Evolutionary conservation across 768 basidiomycete species (phyloP).

Genomic region (Boletus reticulatus): DNA sequence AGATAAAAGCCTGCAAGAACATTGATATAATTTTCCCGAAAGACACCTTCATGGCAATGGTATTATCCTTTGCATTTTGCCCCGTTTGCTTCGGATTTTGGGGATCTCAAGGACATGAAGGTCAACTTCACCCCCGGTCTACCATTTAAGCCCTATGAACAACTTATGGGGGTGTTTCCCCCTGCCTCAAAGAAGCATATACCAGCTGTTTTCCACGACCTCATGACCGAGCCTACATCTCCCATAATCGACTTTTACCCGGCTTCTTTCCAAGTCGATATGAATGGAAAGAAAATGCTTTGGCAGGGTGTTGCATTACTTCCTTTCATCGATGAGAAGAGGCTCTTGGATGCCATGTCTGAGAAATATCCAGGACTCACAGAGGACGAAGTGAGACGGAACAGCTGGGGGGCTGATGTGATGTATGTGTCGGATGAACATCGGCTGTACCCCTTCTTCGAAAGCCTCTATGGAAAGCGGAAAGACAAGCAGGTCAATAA

Average conservation of each 20-base stretch:
- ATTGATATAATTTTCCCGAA: slow-evolving; percentile 19
- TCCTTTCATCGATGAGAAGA: slow-evolving; percentile 89
- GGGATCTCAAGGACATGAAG: slow-evolving; percentile 72
- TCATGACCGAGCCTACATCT: slow-evolving; percentile 86
- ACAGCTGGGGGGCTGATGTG: slow-evolving; percentile 79
- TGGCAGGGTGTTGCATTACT: slow-evolving; percentile 98
- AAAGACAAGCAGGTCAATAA: slow-evolving; percentile 67
- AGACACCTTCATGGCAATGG: slow-evolving; percentile 98
- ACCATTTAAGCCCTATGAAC: slow-evolving; percentile 97
- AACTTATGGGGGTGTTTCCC: slow-evolving; percentile 98
- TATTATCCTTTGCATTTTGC: slow-evolving; percentile 99
- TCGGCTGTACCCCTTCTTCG: slow-evolving; percentile 83
- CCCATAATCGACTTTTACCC: slow-evolving; percentile 98
- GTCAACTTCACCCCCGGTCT: slow-evolving; percentile 76
- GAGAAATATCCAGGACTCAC: slow-evolving; percentile 60
- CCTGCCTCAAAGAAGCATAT: slow-evolving; percentile 85
- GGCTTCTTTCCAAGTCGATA: slow-evolving; percentile 88
- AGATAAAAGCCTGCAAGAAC: neutral
- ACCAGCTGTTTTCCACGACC: slow-evolving; percentile 75
- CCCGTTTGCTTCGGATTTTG: slow-evolving; percentile 95
- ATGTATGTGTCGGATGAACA: slow-evolving; percentile 85
- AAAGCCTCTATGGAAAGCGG: slow-evolving; percentile 86
- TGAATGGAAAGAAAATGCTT: slow-evolving; percentile 99
- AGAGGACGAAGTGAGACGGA: slow-evolving; percentile 81
- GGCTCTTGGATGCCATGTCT: slow-evolving; percentile 83